Evolutionary conservation across 495 filamentous ascomycete genomes (phyloP).

Genomic region (Neurospora terricola): DNA sequence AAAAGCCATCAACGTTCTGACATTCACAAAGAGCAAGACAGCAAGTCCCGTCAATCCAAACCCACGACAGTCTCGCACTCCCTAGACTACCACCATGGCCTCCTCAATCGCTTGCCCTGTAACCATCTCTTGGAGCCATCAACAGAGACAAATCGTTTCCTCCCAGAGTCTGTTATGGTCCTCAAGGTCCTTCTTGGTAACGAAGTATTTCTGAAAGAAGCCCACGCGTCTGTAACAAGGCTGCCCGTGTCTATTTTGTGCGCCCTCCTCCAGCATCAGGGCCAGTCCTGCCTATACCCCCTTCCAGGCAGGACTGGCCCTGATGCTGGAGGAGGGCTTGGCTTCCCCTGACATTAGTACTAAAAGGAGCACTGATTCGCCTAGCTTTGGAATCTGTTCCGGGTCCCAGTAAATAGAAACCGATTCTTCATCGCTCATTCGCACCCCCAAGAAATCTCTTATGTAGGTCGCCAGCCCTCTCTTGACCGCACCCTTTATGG

Average conservation of each 20-base stretch:
- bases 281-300: no score
- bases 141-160: not conserved
- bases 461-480: no score
- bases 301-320: no score
- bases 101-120: not conserved
- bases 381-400: not conserved
- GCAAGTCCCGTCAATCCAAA: not conserved
- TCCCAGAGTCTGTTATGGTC: not conserved
- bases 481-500: not conserved
- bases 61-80: not conserved
- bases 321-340: no score
- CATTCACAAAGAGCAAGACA: not conserved
- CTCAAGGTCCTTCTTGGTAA: no score
- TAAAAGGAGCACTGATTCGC: not conserved
- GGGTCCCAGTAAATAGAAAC: not conserved
- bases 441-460: no score
- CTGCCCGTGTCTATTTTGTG: not conserved
- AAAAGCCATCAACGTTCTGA: not conserved
- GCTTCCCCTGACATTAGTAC: no score
- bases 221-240: not conserved
- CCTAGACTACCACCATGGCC: accelerated
- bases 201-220: no score
- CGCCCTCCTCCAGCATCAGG: not conserved
- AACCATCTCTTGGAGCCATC: not conserved
- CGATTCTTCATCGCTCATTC: no score